phyloP scores from a whole-genome alignment of 2,329 filamentous ascomycete genomes.

The Stagonosporopsis rhizophila region DNA sequence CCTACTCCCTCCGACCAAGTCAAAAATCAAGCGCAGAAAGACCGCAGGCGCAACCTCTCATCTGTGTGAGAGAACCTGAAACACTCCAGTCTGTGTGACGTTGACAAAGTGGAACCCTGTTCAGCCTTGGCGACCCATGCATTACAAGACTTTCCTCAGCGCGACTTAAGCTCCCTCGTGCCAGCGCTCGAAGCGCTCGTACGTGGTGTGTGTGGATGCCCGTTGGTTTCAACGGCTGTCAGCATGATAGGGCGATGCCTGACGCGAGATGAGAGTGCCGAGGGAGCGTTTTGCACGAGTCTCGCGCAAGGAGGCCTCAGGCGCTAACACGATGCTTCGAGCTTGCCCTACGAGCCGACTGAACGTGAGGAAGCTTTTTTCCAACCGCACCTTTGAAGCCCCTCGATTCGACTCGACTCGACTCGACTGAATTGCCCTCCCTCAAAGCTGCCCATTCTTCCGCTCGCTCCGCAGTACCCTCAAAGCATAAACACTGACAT shows the following conservation, averaged over 20 bases:
- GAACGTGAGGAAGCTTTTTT: background rate
- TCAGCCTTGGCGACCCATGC: conserved; percentile 8
- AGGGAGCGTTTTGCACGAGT: conserved; percentile 1
- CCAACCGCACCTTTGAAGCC: too few species aligned
- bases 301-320: background rate
- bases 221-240: conserved; percentile 7
- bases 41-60: background rate
- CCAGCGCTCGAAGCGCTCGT: conserved; percentile 1
- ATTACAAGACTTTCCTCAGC: background rate
- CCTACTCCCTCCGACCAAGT: too few species aligned
- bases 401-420: too few species aligned
- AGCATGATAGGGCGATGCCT: conserved; percentile 6
- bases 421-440: too few species aligned
- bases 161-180: conserved; percentile 3
- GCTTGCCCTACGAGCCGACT: too few species aligned
- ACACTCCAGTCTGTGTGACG: conserved; percentile 16
- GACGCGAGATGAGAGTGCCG: conserved; percentile 4
- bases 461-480: too few species aligned
- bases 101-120: conserved; percentile 7
- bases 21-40: background rate
- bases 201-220: background rate
- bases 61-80: conserved; percentile 14
- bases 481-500: too few species aligned
- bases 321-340: background rate
- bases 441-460: too few species aligned